phyloP scores from a whole-genome alignment of 1,139 yeast species.

The Suhomyces bokatorum region DNA sequence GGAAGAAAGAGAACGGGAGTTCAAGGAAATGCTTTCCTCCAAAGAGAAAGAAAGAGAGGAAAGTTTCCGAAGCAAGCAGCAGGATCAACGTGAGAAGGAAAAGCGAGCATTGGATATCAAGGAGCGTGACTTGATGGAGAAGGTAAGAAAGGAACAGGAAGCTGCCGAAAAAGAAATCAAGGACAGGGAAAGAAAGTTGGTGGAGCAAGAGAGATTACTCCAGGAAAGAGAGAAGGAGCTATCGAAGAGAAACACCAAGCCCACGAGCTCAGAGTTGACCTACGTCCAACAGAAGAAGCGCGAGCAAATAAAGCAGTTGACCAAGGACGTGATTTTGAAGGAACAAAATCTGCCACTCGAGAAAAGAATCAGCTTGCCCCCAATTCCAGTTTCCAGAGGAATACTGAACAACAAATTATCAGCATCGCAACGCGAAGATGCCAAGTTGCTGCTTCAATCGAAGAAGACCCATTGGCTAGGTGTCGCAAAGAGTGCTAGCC shows the following conservation, averaged over 20 bases:
- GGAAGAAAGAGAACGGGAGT: conserved; percentile 14
- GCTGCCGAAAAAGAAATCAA: conserved; percentile 39
- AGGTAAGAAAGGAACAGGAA: conserved; percentile 33
- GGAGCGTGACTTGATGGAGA: conserved; percentile 34
- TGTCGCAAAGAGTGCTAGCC: conserved; percentile 29
- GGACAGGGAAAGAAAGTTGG: conserved; percentile 31
- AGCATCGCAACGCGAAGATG: conserved; percentile 21
- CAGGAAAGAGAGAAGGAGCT: conserved; percentile 10
- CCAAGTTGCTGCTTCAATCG: conserved; percentile 17
- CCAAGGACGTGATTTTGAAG: conserved; percentile 21
- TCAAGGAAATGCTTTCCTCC: conserved; percentile 1
- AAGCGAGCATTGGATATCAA: conserved; percentile 1
- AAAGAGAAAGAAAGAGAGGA: conserved; percentile 23
- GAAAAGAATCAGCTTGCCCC: conserved; percentile 8
- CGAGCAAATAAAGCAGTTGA: conserved; percentile 23
- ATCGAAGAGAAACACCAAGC: background rate
- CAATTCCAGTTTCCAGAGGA: conserved; percentile 8
- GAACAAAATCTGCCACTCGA: conserved; percentile 16
- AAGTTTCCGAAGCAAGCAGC: conserved; percentile 6
- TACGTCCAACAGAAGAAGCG: conserved; percentile 17
- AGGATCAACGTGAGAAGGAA: conserved; percentile 9
- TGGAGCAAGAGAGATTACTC: conserved; percentile 11
- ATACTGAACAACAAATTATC: conserved; percentile 7
- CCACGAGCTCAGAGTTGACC: conserved; percentile 6
- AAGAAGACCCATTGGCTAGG: conserved; percentile 34